These are phyloP conservation scores for Acacia pycnantha DNA, from an alignment of 331 rosid species.

Conservation along the genomic window DNA sequence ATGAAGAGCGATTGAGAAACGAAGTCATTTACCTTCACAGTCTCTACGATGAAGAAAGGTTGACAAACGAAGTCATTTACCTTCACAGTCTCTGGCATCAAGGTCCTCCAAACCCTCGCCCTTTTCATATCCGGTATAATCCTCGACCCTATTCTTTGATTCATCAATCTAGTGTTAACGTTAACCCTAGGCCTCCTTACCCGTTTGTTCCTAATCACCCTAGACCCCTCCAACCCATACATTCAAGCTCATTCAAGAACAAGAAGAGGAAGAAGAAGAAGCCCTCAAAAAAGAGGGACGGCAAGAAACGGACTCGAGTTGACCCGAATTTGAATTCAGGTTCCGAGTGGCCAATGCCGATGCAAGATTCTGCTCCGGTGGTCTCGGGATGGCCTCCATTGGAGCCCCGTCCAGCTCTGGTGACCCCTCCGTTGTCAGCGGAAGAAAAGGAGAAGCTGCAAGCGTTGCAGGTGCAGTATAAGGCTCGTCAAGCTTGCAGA, in stretches of 20 bases:
- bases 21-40: conserved; percentile 53
- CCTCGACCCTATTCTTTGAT: not conserved
- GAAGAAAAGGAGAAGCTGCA: conserved; percentile 12
- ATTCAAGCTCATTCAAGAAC: not conserved
- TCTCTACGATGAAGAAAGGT: conserved; percentile 20
- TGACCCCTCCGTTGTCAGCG: not conserved
- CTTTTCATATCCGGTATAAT: not conserved
- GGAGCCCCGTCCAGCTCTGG: not conserved
- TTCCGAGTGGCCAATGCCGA: conserved; percentile 31
- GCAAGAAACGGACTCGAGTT: not conserved
- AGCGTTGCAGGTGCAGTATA: conserved; percentile 28
- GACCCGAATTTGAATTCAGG: conserved; percentile 24
- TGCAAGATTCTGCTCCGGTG: not conserved
- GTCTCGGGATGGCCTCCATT: conserved; percentile 6
- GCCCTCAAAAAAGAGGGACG: not conserved
- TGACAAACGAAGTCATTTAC: conserved; percentile 45
- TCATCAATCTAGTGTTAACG: not conserved
- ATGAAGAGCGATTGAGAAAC: conserved; percentile 34
- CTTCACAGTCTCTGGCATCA: conserved; percentile 57
- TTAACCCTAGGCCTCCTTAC: not conserved
- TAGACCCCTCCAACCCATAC: conserved; percentile 1
- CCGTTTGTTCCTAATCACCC: not conserved
- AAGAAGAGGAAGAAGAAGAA: not conserved
- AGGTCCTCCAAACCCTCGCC: conserved; percentile 49
- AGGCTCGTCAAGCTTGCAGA: conserved; percentile 34